A percentile compares a stretch with the other conserved stretches of the same genome.
Conservation (phyloP, 108 stramenopile genomes). For the Cyclotella choctawhatcheeana region DNA sequence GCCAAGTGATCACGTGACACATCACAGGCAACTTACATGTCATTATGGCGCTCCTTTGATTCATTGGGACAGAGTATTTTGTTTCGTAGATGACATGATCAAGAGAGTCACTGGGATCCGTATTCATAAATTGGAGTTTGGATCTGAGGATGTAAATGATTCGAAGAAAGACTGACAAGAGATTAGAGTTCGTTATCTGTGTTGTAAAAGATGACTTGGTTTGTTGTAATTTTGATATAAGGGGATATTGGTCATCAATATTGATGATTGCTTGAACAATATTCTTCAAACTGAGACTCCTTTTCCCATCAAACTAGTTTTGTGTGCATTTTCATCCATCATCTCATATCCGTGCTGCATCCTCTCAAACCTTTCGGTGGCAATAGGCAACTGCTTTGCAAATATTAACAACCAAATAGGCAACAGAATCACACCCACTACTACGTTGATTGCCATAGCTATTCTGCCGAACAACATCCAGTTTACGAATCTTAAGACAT, state of each 20-base stretch:
- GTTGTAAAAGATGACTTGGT: too few species aligned
- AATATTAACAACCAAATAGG: slow-evolving; percentile 69
- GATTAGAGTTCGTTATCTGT: neutral
- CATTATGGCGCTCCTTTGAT: slow-evolving; percentile 64
- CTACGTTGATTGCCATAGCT: slow-evolving; percentile 48
- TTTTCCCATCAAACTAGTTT: slow-evolving; percentile 9
- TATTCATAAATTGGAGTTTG: neutral
- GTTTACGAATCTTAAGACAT: slow-evolving; percentile 61
- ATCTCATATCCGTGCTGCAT: slow-evolving; percentile 10
- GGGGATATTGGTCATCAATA: too few species aligned
- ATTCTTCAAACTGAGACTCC: too few species aligned
- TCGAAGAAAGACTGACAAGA: slow-evolving; percentile 11
- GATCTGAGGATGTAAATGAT: neutral
- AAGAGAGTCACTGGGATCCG: neutral
- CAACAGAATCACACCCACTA: slow-evolving; percentile 62
- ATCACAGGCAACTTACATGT: slow-evolving; percentile 58
- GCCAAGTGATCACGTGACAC: slow-evolving; percentile 61
- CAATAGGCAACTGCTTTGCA: slow-evolving; percentile 56
- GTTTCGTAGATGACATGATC: slow-evolving; percentile 14
- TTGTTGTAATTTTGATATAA: too few species aligned
- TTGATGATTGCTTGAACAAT: too few species aligned
- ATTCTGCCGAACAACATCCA: slow-evolving; percentile 54
- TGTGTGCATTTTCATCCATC: slow-evolving; percentile 1
- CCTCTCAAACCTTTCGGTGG: slow-evolving; percentile 40
- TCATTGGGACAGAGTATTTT: slow-evolving; percentile 51